Base-by-base conservation (phyloP, 2,329 filamentous ascomycete genomes). In the Metarhizium guizhouense region DNA sequence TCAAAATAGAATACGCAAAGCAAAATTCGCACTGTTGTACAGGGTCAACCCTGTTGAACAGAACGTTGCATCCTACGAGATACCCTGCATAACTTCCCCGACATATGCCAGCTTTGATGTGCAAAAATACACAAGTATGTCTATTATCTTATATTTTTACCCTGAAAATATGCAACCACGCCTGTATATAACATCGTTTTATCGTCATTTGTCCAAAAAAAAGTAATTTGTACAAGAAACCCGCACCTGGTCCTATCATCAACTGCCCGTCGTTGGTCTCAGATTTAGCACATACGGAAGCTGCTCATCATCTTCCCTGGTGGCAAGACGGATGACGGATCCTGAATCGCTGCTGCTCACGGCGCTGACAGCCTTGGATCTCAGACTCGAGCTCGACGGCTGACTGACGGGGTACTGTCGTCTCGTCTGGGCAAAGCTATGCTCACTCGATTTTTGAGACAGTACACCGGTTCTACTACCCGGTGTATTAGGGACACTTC, bases 401-500 rank as follows among this genome's bases (percentile, higher is more conserved):
- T 70, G 68, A 57, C 68, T 72, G 25, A 66, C 60, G 5, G 67
- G 63, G 57, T 75, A 79, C 38, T 71, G 70, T 14, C 64, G 70
- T 20, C 74, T 68, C 2, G 72, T 72, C 62, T 72, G 74, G 34
- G 76, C 71, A 55, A 79, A 73, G 57, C 68, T 75, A 55, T 66
- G 68, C 48, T 63, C 62, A 57, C 71, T 75, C 8, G 65, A 68
- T 52, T 64, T 69, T 32, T 68, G 69, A 20, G 74, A 73, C 18
- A 72, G 51, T n/a, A 64, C 55, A 6, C 62, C 70, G n/a, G 70
- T 68, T 16, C 62, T 66, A 56, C 76, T 79, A 48, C 71, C 72
- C 6, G 78, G 73, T 30, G 79, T 81, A n/a, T 77, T 80, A 0
- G 79, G 79, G 16, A 79, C 79, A 6, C 79, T 81, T 53, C 74